phyloP scores from a whole-genome alignment of 192 early-diverging fungal species.

The Coemansia sp. region DNA sequence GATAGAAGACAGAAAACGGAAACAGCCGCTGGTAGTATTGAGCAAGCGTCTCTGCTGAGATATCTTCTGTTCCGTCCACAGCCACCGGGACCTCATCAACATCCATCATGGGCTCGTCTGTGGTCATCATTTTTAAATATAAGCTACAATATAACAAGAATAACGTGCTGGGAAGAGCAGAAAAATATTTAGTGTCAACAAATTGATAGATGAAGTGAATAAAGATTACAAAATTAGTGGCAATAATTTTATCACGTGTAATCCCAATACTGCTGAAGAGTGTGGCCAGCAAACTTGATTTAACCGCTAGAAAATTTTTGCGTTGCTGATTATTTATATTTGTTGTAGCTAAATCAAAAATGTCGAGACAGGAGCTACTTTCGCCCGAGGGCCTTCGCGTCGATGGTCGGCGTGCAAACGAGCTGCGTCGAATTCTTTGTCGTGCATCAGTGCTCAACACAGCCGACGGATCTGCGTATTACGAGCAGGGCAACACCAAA shows the following conservation, averaged over 20 bases:
- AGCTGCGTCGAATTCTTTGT: constrained; percentile 82
- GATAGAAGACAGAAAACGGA: constrained; percentile 75
- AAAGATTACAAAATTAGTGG: too few relatives aligned
- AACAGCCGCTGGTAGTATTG: constrained; percentile 87
- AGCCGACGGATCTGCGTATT: constrained; percentile 92
- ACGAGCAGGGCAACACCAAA: constrained; percentile 96
- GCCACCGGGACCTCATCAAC: constrained; percentile 12
- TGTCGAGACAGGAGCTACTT: constrained; percentile 54
- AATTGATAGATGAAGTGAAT: background rate
- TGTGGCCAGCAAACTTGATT: too few relatives aligned
- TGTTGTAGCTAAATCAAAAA: background rate
- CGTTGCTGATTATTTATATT: too few relatives aligned
- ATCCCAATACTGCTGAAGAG: background rate
- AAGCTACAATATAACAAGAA: background rate
- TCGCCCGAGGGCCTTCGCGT: constrained; percentile 78
- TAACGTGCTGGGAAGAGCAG: background rate
- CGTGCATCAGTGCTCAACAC: constrained; percentile 75
- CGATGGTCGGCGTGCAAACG: constrained; percentile 87
- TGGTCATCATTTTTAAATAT: constrained; percentile 3
- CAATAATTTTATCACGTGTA: background rate
- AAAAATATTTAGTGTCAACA: background rate
- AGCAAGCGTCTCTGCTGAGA: constrained; percentile 53
- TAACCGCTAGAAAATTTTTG: background rate
- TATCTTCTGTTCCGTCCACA: constrained; percentile 33
- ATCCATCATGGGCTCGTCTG: constrained; percentile 6